phyloP scores from a whole-genome alignment of 176 grass and related monocot species.

The Hordeum vulgare region DNA sequence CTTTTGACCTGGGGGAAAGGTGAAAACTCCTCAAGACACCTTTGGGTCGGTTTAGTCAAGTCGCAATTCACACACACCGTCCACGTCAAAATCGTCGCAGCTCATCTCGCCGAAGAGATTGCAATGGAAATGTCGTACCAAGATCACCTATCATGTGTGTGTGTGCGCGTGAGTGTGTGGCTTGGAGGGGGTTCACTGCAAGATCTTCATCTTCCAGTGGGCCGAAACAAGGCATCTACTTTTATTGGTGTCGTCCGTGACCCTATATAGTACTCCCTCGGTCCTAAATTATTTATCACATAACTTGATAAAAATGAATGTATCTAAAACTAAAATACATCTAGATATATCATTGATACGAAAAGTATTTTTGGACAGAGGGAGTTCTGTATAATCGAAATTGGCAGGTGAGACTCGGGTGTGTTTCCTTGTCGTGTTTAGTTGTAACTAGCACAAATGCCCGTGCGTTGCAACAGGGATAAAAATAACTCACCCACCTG shows the following conservation, averaged over 20 bases:
- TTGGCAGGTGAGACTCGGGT: too few species aligned
- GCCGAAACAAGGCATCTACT: neutral
- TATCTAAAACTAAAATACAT: too few species aligned
- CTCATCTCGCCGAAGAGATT: neutral
- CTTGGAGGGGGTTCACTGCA: neutral
- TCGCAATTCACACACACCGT: neutral
- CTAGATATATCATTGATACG: too few species aligned
- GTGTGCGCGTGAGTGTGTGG: neutral
- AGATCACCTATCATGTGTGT: neutral
- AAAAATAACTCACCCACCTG: too few species aligned
- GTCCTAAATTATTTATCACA: too few species aligned
- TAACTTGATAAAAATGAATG: too few species aligned
- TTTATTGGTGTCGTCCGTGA: neutral
- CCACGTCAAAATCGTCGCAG: neutral
- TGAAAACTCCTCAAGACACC: neutral
- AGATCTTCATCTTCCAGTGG: neutral
- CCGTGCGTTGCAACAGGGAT: too few species aligned
- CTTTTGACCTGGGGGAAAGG: neutral
- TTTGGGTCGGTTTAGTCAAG: neutral
- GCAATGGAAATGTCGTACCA: neutral
- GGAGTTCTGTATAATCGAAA: too few species aligned
- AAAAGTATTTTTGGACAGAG: too few species aligned
- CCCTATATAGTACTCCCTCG: too few species aligned
- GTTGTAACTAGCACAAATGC: too few species aligned
- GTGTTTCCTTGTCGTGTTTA: too few species aligned